Conservation (phyloP, 176 grass and related monocot species). For the Triticum monococcum region DNA sequence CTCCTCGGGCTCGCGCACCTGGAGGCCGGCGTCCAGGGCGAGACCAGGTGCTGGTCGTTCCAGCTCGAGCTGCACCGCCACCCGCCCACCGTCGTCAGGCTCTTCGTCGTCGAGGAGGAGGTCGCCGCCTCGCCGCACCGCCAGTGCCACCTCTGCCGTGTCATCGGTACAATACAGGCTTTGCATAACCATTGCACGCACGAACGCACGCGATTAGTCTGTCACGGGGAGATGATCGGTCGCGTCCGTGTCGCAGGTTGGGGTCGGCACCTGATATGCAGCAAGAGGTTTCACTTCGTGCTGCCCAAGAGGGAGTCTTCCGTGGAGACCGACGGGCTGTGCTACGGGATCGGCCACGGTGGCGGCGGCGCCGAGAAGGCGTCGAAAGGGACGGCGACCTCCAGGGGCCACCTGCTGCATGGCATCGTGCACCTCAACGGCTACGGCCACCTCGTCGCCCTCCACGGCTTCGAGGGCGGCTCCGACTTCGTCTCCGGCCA, state of each 20-base stretch:
- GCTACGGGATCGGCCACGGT: constrained; percentile 36
- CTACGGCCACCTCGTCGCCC: constrained; percentile 70
- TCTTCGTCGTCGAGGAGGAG: constrained; percentile 82
- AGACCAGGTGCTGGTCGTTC: constrained; percentile 75
- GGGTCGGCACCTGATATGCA: constrained; percentile 80
- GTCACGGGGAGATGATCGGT: neutral
- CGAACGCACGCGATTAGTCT: neutral
- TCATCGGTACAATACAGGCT: constrained; percentile 34
- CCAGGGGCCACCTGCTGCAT: constrained; percentile 63
- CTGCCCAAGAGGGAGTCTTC: constrained; percentile 57
- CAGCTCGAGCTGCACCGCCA: constrained; percentile 72
- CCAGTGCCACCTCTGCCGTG: constrained; percentile 65
- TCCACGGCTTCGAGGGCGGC: constrained; percentile 75
- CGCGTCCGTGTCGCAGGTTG: constrained; percentile 52
- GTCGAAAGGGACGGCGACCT: constrained; percentile 23
- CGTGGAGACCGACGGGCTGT: constrained; percentile 42
- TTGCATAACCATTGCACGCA: neutral
- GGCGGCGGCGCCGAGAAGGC: constrained; percentile 14
- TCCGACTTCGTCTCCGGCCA: constrained; percentile 83
- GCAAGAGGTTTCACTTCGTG: constrained; percentile 92
- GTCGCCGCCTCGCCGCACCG: constrained; percentile 50
- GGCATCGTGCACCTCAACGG: constrained; percentile 89
- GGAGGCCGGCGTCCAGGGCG: constrained; percentile 64
- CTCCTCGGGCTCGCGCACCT: constrained; percentile 52
- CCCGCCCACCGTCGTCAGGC: constrained; percentile 52